These are phyloP conservation scores for Plasmopara muralis DNA, from an alignment of 352 stramenopile species.

Conservation along the genomic window DNA sequence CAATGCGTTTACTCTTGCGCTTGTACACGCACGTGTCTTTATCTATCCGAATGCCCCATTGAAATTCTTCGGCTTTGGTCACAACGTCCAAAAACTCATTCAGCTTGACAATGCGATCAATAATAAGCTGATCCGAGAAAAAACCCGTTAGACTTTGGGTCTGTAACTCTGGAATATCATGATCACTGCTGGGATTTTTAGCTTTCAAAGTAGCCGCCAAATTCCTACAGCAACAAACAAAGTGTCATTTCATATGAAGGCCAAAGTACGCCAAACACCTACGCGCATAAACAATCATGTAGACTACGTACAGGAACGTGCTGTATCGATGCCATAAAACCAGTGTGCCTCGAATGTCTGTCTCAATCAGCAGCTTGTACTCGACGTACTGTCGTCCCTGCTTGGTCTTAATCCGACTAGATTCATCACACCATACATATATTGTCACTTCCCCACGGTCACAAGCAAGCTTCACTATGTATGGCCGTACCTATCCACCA, in stretches of 20 bases:
- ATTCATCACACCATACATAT: slow-evolving; percentile 10
- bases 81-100: slow-evolving; percentile 85
- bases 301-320: slow-evolving; percentile 66
- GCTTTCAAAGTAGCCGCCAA: slow-evolving; percentile 72
- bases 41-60: slow-evolving; percentile 87
- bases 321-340: slow-evolving; percentile 86
- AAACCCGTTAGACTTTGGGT: slow-evolving; percentile 77
- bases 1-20: slow-evolving; percentile 72
- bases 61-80: slow-evolving; percentile 79
- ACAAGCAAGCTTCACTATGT: slow-evolving; percentile 3
- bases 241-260: too few species aligned
- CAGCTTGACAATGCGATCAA: slow-evolving; percentile 78
- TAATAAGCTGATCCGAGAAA: slow-evolving; percentile 82
- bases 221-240: slow-evolving; percentile 30
- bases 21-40: slow-evolving; percentile 88
- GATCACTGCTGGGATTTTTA: slow-evolving; percentile 68
- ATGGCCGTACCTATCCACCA: slow-evolving; percentile 64
- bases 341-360: slow-evolving; percentile 77
- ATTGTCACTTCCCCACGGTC: slow-evolving; percentile 3
- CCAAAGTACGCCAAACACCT: slow-evolving; percentile 2
- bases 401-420: slow-evolving; percentile 79
- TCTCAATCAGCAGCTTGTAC: slow-evolving; percentile 86
- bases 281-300: slow-evolving; percentile 13
- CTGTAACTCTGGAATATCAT: slow-evolving; percentile 75
- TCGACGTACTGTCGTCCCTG: slow-evolving; percentile 83